Evolutionary conservation across 1,284 basidiomycete species (phyloP).

Genomic region (Mycena citricolor): DNA sequence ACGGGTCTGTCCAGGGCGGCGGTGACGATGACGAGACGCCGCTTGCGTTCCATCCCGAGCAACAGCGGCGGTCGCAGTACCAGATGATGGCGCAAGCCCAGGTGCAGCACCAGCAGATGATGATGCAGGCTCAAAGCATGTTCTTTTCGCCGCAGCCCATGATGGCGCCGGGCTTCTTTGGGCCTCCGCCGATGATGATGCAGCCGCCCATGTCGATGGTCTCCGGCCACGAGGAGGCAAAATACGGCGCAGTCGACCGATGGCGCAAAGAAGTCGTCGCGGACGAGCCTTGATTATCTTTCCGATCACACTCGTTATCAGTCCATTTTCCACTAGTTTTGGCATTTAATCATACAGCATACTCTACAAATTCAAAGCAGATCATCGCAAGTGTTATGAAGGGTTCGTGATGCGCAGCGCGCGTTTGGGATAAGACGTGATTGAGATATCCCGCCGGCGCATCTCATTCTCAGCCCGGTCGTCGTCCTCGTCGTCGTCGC

Average conservation of each 20-base stretch:
- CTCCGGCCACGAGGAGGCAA: slow-evolving; percentile 59
- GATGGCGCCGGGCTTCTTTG: slow-evolving; percentile 65
- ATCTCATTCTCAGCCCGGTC: slow-evolving; percentile 77
- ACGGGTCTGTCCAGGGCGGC: slow-evolving; percentile 21
- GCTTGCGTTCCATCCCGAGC: slow-evolving; percentile 74
- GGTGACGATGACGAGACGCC: slow-evolving; percentile 66
- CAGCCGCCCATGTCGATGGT: slow-evolving; percentile 51
- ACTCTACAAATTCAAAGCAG: too few relatives aligned
- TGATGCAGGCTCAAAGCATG: slow-evolving; percentile 77
- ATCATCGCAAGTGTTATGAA: slow-evolving; percentile 33
- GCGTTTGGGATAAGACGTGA: slow-evolving; percentile 70
- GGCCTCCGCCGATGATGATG: slow-evolving; percentile 50
- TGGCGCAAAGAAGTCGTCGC: slow-evolving; percentile 78
- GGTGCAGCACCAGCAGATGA: slow-evolving; percentile 57
- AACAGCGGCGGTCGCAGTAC: slow-evolving; percentile 72
- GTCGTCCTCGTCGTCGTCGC: slow-evolving; percentile 69
- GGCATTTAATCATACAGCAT: too few relatives aligned
- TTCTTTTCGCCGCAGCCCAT: slow-evolving; percentile 65
- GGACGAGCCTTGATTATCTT: too few relatives aligned
- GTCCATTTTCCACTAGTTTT: too few relatives aligned
- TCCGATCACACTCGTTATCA: too few relatives aligned
- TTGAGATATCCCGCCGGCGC: slow-evolving; percentile 73
- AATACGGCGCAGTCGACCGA: slow-evolving; percentile 69
- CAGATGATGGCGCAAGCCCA: slow-evolving; percentile 60
- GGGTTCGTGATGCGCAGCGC: slow-evolving; percentile 73